Evolutionary conservation across 176 grass and related monocot genomes (phyloP), one percentile per base, ranked within the genome.

Genomic region (Phoenix roebelenii): DNA sequence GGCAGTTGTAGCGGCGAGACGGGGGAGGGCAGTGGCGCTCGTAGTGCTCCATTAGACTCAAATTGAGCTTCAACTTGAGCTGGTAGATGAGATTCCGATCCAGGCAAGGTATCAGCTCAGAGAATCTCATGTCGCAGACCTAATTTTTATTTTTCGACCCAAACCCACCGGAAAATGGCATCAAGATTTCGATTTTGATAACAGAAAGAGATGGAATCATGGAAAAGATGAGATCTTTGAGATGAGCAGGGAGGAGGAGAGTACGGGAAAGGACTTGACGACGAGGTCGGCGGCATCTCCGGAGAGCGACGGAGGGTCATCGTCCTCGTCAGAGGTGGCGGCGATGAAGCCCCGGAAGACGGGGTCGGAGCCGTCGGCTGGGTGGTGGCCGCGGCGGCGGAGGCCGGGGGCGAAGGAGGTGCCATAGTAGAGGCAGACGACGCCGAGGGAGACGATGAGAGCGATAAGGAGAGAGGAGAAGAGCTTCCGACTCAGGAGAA

Each of bases 381-480:
- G 23, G 66, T 67, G 75, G 63, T 72, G 76, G 74, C 65, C 77
- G 59, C 75, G 87, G 25, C 22, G 52, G 18, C 51, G 66, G 1
- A 69, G 53, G 25, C 19, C 54, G 12, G 66, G 66, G 54, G 54
- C 83, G 69, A 87, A 87, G 25, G 76, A 77, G 83, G 80, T 18
- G 70, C 88, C 88, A 63, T 87, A 69, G 80, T 85, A 81, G 83
- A 92, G 61, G 76, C 88, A 93, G 83, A 93, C 80, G 51, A 93
- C 73, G 65, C 82, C 80, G 58, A 93, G 83, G 69, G 73, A 73
- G 29, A 93, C 0, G 50, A 78, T 23, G 24, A 77, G 71, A 48
- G 49, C 65, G 18, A 62, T 72, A 15, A 92, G 76, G 58, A 69
- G 64, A 25, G 72, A 83, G 15, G 83, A 81, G 66, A 87, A 92